phyloP scores from a whole-genome alignment of 176 grass and related monocot genomes.

The Hordeum vulgare region DNA sequence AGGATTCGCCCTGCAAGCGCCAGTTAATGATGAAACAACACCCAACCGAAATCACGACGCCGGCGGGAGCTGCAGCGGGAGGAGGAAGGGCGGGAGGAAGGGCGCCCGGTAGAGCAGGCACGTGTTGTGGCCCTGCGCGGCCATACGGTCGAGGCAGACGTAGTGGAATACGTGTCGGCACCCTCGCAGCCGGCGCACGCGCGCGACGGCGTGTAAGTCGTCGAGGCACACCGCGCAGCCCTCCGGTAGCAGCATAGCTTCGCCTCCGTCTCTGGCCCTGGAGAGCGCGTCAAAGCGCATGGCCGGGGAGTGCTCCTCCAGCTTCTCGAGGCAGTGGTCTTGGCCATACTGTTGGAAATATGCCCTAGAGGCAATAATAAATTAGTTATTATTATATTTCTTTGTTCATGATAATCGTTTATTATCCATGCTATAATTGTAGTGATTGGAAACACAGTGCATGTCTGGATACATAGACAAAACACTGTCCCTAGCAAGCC shows the following conservation, averaged over 20 bases:
- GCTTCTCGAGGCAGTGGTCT: neutral
- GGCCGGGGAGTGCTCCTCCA: constrained; percentile 50
- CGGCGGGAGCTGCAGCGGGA: neutral
- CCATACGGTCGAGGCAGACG: constrained; percentile 68
- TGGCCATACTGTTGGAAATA: no score
- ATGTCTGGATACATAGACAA: no score
- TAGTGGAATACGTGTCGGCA: constrained; percentile 90
- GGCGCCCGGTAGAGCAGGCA: constrained; percentile 77
- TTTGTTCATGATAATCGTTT: no score
- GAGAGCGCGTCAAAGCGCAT: constrained; percentile 56
- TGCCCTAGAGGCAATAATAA: no score
- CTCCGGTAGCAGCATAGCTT: neutral
- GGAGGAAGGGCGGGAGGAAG: constrained; percentile 29
- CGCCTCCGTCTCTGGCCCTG: no score
- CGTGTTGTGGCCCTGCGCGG: constrained; percentile 52
- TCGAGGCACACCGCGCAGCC: constrained; percentile 71
- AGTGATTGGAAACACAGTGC: no score
- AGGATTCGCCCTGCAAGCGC: neutral
- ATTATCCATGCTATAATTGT: no score
- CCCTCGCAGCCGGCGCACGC: constrained; percentile 50
- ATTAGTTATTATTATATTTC: no score
- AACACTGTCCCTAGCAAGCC: no score
- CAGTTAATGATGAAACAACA: neutral
- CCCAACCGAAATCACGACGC: neutral
- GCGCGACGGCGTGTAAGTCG: constrained; percentile 55